These are phyloP conservation scores for Pterothamnion heteromorphum DNA, from an alignment of 31 red algal species.

Conservation along the genomic window DNA sequence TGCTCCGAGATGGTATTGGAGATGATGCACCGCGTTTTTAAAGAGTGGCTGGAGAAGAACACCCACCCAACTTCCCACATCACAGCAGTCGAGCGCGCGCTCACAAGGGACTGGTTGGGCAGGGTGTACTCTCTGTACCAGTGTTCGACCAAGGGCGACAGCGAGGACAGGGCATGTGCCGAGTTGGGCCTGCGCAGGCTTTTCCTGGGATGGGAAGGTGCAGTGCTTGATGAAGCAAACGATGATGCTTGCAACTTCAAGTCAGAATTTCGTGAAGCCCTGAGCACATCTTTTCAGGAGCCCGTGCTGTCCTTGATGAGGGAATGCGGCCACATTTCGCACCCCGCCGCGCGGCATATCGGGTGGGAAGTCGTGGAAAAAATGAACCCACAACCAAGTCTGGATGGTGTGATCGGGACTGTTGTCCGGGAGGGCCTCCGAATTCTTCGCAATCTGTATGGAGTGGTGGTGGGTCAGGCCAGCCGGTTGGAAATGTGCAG, in stretches of 20 bases:
- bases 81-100: not conserved
- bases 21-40: not conserved
- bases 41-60: not conserved
- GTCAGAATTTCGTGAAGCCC: not conserved
- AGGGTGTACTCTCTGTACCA: not conserved
- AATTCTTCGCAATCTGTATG: not conserved
- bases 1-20: no score
- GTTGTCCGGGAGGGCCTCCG: not conserved
- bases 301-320: not conserved
- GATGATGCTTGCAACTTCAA: not conserved
- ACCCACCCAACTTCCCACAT: not conserved
- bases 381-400: not conserved
- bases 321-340: no score
- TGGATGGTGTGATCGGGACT: not conserved
- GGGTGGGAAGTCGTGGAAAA: not conserved
- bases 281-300: not conserved
- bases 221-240: not conserved
- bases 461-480: not conserved
- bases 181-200: not conserved
- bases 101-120: not conserved
- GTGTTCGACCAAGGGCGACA: not conserved
- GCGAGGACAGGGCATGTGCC: not conserved
- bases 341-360: not conserved
- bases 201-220: not conserved
- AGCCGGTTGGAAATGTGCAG: no score